phyloP scores from a whole-genome alignment of 2,329 filamentous ascomycete genomes.

The Colletotrichum eleusines region DNA sequence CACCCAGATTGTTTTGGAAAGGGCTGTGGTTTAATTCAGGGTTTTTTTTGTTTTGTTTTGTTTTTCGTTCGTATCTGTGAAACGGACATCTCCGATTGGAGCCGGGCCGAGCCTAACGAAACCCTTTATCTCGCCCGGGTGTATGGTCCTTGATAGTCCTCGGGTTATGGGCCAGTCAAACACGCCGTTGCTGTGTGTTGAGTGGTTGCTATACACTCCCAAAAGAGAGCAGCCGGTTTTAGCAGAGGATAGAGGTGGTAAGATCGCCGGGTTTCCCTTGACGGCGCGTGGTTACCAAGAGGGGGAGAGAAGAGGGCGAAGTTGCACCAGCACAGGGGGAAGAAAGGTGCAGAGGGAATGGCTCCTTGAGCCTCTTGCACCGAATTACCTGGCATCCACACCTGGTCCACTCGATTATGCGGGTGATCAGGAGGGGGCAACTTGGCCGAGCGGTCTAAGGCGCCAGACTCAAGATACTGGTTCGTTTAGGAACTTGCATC shows the following conservation, averaged over 20 bases:
- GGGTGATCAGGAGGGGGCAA: slow-evolving; percentile 5
- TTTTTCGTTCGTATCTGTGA: too few species aligned
- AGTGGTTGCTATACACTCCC: not conserved
- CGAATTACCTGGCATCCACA: not conserved
- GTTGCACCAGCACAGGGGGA: not conserved
- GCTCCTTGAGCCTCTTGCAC: not conserved
- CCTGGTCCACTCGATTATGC: not conserved
- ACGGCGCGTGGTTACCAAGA: not conserved
- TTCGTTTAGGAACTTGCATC: not conserved
- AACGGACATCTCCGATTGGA: not conserved
- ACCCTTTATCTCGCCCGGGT: not conserved
- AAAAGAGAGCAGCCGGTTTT: not conserved
- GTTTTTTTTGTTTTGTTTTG: not conserved
- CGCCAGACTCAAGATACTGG: slow-evolving; percentile 39
- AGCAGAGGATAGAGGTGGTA: not conserved
- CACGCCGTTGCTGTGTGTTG: not conserved
- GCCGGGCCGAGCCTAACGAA: not conserved
- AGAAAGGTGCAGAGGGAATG: too few species aligned
- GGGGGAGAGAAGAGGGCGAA: not conserved
- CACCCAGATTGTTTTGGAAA: not conserved
- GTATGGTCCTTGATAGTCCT: not conserved
- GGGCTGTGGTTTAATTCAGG: not conserved
- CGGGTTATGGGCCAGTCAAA: not conserved
- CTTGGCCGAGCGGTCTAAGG: slow-evolving; percentile 42
- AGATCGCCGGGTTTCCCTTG: not conserved